A percentile compares a stretch with the other conserved stretches of the same genome.
phyloP scores from a whole-genome alignment of 768 basidiomycete species.

The Nidularia sp. region DNA sequence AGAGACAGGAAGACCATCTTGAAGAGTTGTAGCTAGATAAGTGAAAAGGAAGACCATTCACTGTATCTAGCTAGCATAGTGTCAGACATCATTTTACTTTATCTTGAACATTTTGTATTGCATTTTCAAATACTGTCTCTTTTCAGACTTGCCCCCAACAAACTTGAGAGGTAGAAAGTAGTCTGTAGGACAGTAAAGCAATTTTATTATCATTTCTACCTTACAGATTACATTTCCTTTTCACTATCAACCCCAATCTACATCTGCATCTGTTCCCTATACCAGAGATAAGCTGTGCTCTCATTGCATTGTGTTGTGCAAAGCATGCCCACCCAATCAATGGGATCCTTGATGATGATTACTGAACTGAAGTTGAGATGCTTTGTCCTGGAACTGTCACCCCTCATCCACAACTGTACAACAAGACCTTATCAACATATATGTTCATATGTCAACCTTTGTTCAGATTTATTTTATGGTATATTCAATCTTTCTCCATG shows the following conservation, averaged over 20 bases:
- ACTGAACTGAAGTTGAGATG: slow-evolving; percentile 18
- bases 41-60: too few relatives aligned
- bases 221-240: too few relatives aligned
- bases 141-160: too few relatives aligned
- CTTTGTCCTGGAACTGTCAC: slow-evolving; percentile 18
- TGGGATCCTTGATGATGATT: slow-evolving; percentile 14
- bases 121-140: too few relatives aligned
- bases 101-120: too few relatives aligned
- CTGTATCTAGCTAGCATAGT: too few relatives aligned
- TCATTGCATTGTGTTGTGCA: slow-evolving; percentile 20
- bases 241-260: neutral
- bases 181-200: too few relatives aligned
- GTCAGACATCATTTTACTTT: too few relatives aligned
- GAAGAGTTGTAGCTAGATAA: too few relatives aligned
- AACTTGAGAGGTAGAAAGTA: too few relatives aligned
- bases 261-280: neutral
- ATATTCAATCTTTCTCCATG: neutral
- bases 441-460: slow-evolving; percentile 5
- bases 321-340: slow-evolving; percentile 16
- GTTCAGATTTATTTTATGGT: slow-evolving; percentile 13
- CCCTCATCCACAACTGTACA: slow-evolving; percentile 18
- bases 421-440: slow-evolving; percentile 11
- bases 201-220: too few relatives aligned
- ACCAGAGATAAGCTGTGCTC: slow-evolving; percentile 11
- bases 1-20: too few relatives aligned